Evolutionary conservation across 352 stramenopile genomes (phyloP).

Genomic region (Aphanomyces euteiches): DNA sequence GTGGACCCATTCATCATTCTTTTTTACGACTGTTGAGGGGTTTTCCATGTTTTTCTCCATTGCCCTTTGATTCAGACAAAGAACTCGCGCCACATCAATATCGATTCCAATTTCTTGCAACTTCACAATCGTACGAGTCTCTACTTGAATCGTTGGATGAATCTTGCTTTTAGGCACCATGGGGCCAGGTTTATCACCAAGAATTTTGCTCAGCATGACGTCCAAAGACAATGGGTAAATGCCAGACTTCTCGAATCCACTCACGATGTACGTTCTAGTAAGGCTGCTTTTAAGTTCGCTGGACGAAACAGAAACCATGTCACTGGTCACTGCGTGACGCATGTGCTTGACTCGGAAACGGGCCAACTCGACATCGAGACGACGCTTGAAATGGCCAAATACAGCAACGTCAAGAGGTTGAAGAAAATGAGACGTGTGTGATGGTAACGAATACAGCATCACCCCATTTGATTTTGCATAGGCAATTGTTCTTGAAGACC

Average conservation of each 20-base stretch:
- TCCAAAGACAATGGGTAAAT: not conserved
- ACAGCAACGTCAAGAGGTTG: conserved; percentile 6
- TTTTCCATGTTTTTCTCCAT: not conserved
- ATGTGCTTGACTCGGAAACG: not conserved
- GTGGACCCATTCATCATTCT: conserved; percentile 5
- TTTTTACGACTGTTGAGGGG: not conserved
- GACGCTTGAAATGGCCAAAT: conserved; percentile 3
- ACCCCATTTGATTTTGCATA: not conserved
- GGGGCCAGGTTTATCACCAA: not conserved
- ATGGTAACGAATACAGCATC: not conserved
- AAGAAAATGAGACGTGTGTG: conserved; percentile 1
- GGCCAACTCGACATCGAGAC: conserved; percentile 10
- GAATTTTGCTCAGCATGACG: conserved; percentile 9
- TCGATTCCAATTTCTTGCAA: not conserved
- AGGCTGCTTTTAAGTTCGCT: not conserved
- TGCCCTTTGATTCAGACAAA: conserved; percentile 4
- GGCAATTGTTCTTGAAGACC: conserved; percentile 4
- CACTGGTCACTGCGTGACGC: not conserved
- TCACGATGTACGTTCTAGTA: conserved; percentile 8
- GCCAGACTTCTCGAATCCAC: conserved; percentile 5
- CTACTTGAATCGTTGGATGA: not conserved
- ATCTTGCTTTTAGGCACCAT: not conserved
- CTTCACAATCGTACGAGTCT: not conserved
- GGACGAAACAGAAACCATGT: conserved; percentile 5
- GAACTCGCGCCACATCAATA: not conserved